Conservation (phyloP, 257 asterid genomes). For the Solanum appendiculatum region DNA sequence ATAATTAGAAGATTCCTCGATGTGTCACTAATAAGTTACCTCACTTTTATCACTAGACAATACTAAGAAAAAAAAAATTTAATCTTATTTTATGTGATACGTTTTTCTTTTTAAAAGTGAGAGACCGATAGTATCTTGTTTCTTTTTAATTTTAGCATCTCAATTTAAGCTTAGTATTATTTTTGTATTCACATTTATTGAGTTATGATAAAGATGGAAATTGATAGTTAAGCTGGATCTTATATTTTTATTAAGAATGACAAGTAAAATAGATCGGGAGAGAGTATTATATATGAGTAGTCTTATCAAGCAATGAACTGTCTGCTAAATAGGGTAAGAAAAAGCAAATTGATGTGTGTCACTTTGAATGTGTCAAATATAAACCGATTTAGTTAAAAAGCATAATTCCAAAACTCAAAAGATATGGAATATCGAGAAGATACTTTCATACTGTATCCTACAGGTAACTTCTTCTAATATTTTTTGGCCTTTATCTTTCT, state of each 20-base stretch:
- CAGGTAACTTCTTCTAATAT: not conserved
- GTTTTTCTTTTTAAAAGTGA: not conserved
- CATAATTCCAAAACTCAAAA: not conserved
- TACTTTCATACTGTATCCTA: not conserved
- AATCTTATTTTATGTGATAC: not conserved
- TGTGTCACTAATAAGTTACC: not conserved
- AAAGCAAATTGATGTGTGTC: not conserved
- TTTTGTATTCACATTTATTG: not conserved
- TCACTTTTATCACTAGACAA: not conserved
- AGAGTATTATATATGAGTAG: not conserved
- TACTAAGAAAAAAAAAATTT: not conserved
- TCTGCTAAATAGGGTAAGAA: not conserved
- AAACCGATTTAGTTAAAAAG: not conserved
- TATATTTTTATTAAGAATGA: too few relatives aligned
- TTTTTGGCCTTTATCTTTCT: not conserved
- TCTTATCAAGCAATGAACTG: not conserved
- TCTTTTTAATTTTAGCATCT: not conserved
- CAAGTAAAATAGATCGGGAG: too few relatives aligned
- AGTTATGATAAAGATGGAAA: not conserved
- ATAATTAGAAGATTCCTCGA: not conserved
- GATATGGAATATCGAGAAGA: not conserved
- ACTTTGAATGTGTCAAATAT: not conserved
- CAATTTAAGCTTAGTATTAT: too few relatives aligned
- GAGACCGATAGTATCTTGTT: not conserved
- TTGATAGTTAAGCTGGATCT: too few relatives aligned